Evolutionary conservation across 352 stramenopile species (phyloP), one percentile per base, ranked within the genome.

Genomic region (Phytophthora capsici): DNA sequence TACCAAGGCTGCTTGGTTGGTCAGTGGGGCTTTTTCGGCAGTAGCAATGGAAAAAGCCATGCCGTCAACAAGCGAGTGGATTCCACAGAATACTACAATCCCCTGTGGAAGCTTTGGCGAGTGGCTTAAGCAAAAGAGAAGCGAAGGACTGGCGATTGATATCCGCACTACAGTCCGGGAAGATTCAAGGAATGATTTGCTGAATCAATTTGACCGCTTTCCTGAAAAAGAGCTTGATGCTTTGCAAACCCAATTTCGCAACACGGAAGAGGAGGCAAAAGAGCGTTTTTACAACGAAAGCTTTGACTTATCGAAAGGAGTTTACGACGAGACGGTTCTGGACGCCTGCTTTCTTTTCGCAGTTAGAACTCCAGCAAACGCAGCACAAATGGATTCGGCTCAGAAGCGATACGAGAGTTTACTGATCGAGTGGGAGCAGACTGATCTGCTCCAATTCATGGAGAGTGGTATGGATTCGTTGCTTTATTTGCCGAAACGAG

Each of bases 51-150:
- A 73, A 61, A 57, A 30, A 25, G 8, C n/a, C 12, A 20, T 20
- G 2, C 63, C 53, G 13, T 70, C 57, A 19, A 54, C 13, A 49
- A 73, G 41, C 0, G 38, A 70, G 20, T 55, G 32, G 56, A 5
- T 65, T n/a, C 0, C 16, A 28, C 22, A 30, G 0, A 36, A 48
- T 1, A 45, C 57, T 2, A 26, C 40, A 9, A 10, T 63, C 13
- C 6, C 19, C 2, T 40, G 14, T 34, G n/a, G 10, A 1, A 14
- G 17, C 0, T 63, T 75, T 20, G 56, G 49, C 4, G 32, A 69
- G 1, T 75, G 62, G 67, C 3, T 75, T 7, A 28, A n/a, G 36
- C 20, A 55, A 12, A 71, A 66, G 19, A 34, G 56, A 46, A 13
- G 28, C 28, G 9, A 40, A 16, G 0, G 20, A 2, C 58, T 44